Conservation (phyloP, 176 grass and related monocot species). For the Phoenix roebelenii region DNA sequence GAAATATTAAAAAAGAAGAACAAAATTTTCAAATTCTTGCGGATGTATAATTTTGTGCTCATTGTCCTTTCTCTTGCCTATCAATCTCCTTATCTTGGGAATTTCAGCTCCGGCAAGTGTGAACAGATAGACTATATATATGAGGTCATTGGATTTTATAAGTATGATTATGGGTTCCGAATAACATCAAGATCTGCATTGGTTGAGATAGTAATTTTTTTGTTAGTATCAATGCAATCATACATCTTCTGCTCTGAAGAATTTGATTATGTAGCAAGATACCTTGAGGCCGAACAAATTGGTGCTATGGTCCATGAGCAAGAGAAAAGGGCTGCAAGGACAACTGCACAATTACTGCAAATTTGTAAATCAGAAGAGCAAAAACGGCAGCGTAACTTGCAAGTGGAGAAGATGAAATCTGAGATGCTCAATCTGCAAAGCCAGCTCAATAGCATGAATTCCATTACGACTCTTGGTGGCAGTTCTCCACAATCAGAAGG, state of each 20-base stretch:
- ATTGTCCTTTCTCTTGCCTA: constrained; percentile 95
- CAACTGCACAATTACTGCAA: constrained; percentile 78
- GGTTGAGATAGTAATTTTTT: constrained; percentile 96
- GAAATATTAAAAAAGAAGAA: constrained; percentile 98
- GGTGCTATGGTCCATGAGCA: constrained; percentile 93
- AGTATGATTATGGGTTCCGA: constrained; percentile 96
- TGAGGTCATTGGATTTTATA: constrained; percentile 92
- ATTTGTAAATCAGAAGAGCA: constrained; percentile 82
- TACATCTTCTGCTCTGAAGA: constrained; percentile 85
- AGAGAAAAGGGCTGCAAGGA: constrained; percentile 88
- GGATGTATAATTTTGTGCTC: constrained; percentile 91
- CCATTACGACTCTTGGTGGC: constrained; percentile 41
- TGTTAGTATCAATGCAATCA: constrained; percentile 84
- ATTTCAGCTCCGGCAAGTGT: constrained; percentile 86
- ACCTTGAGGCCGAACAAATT: constrained; percentile 90
- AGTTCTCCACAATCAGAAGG: constrained; percentile 38
- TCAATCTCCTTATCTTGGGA: constrained; percentile 94
- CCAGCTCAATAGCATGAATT: constrained; percentile 79
- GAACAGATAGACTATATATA: constrained; percentile 86
- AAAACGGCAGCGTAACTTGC: constrained; percentile 67
- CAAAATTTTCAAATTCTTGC: constrained; percentile 82
- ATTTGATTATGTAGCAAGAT: constrained; percentile 94
- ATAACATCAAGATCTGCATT: constrained; percentile 95
- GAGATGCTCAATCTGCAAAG: constrained; percentile 95
- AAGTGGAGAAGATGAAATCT: constrained; percentile 97